phyloP scores from a whole-genome alignment of 257 asterid species.

The Scutellaria baicalensis region DNA sequence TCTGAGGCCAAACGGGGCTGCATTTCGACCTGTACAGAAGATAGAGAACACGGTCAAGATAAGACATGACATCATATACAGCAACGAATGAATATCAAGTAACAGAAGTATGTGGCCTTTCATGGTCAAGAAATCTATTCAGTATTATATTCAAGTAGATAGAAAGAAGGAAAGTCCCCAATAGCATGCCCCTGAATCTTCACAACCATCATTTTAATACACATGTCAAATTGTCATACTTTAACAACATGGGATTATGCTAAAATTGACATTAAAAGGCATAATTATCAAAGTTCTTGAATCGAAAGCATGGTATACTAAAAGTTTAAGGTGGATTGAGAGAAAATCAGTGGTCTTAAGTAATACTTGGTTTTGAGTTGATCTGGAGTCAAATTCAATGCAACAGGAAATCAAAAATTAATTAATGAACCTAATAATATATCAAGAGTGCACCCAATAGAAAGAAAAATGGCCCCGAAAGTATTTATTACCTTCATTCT shows the following conservation, averaged over 20 bases:
- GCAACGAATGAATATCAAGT: background rate
- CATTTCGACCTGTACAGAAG: constrained; percentile 26
- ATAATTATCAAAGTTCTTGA: background rate
- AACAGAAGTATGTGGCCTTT: background rate
- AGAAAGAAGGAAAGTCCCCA: background rate
- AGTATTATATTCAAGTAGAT: background rate
- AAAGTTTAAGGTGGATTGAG: background rate
- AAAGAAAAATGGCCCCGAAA: background rate
- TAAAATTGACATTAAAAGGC: background rate
- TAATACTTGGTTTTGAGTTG: background rate
- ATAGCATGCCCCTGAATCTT: background rate
- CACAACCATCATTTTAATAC: background rate
- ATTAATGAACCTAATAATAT: background rate
- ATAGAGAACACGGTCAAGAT: background rate
- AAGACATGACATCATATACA: too few species aligned
- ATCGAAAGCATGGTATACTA: background rate
- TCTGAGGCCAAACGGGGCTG: constrained; percentile 17
- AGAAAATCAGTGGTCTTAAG: background rate
- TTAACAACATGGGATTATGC: background rate
- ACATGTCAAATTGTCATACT: background rate
- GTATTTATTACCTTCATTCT: constrained; percentile 51
- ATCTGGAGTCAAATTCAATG: background rate
- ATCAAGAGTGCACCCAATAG: background rate
- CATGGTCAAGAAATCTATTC: background rate
- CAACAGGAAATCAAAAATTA: background rate